Conservation (phyloP, 176 grass and related monocot genomes). For the Metroxylon sagu region DNA sequence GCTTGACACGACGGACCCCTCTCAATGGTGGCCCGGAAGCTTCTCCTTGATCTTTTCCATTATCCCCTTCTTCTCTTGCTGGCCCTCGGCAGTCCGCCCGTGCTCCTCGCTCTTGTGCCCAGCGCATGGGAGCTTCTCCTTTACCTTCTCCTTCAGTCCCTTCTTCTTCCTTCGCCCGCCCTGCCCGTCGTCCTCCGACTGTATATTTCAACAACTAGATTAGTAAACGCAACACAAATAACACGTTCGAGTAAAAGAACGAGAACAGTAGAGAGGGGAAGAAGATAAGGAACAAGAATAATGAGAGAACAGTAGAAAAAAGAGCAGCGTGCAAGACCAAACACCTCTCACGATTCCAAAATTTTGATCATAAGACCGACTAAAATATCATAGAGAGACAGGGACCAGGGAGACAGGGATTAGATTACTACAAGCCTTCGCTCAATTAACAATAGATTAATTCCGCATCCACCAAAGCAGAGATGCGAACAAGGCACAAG, state of each 20-base stretch:
- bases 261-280: not conserved
- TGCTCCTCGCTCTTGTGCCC: slow-evolving; percentile 35
- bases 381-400: too few species aligned
- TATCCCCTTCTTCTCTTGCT: slow-evolving; percentile 71
- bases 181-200: slow-evolving; percentile 65
- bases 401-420: too few species aligned
- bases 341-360: too few species aligned
- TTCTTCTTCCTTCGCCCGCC: slow-evolving; percentile 69
- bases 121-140: slow-evolving; percentile 58
- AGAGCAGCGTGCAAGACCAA: too few species aligned
- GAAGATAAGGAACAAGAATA: too few species aligned
- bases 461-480: too few species aligned
- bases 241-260: not conserved
- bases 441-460: too few species aligned
- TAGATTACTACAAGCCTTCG: too few species aligned
- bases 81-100: slow-evolving; percentile 2
- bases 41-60: slow-evolving; percentile 88
- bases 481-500: too few species aligned
- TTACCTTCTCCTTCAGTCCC: slow-evolving; percentile 70
- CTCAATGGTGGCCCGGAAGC: slow-evolving; percentile 56
- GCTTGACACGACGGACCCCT: not conserved
- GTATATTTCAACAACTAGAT: not conserved
- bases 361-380: too few species aligned
- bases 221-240: not conserved
- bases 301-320: too few species aligned